Percentiles rank a stretch among this genome's conserved stretches.
phyloP scores from a whole-genome alignment of 495 filamentous ascomycete genomes.

The Penicillium pancosmium region DNA sequence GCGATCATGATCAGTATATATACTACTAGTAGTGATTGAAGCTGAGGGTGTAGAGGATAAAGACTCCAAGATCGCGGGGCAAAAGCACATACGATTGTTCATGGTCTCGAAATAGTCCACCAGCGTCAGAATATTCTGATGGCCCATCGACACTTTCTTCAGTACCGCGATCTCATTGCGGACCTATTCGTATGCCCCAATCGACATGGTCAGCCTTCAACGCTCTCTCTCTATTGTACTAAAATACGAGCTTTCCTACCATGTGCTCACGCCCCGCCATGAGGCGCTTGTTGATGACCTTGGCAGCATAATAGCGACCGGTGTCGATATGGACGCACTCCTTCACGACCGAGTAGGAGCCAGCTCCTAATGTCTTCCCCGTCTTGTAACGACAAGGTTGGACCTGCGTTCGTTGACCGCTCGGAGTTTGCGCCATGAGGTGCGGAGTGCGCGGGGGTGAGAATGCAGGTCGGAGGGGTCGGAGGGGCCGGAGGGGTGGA shows the following conservation, averaged over 20 bases:
- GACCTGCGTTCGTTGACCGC: slow-evolving; percentile 58
- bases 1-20: slow-evolving; percentile 8
- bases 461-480: neutral
- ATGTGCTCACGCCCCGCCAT: slow-evolving; percentile 99
- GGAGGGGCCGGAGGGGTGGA: neutral
- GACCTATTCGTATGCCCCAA: slow-evolving; percentile 57
- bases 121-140: slow-evolving; percentile 95
- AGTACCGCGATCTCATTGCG: slow-evolving; percentile 97
- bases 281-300: slow-evolving; percentile 98
- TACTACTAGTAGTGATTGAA: neutral
- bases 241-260: slow-evolving; percentile 54
- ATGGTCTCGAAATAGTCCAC: slow-evolving; percentile 99
- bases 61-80: neutral
- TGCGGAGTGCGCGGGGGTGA: slow-evolving; percentile 4
- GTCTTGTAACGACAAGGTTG: slow-evolving; percentile 95
- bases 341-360: slow-evolving; percentile 98
- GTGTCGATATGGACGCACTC: slow-evolving; percentile 99
- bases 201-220: slow-evolving; percentile 4
- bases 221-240: neutral
- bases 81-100: slow-evolving; percentile 74
- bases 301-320: slow-evolving; percentile 96
- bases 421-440: slow-evolving; percentile 44
- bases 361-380: slow-evolving; percentile 93
- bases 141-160: slow-evolving; percentile 95
- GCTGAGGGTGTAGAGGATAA: neutral